Percentiles rank a stretch among this genome's conserved stretches.
Evolutionary conservation across 2,329 filamentous ascomycete genomes (phyloP).

Genomic region (Sclerotinia sclerotiorum): DNA sequence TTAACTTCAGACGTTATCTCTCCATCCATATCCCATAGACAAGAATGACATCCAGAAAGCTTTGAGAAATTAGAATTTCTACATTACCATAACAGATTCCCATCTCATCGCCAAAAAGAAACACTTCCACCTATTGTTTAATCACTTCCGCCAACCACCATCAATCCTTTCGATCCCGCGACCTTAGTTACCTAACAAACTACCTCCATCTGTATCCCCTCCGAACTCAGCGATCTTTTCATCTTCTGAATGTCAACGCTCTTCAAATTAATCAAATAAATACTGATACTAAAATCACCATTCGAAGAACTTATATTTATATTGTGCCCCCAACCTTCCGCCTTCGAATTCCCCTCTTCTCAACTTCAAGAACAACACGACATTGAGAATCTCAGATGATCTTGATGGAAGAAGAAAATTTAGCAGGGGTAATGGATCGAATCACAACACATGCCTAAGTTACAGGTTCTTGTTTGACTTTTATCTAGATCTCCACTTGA

Average conservation of each 20-base stretch:
- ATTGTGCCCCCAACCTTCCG: background rate
- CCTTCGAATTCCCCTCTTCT: background rate
- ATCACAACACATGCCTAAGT: background rate
- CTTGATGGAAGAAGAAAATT: background rate
- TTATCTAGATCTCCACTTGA: background rate
- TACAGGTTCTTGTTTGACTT: background rate
- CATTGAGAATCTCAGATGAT: background rate
- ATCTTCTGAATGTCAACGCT: background rate
- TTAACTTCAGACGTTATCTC: background rate
- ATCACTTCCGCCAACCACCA: background rate
- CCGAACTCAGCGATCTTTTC: background rate
- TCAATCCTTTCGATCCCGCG: background rate
- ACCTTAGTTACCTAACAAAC: background rate
- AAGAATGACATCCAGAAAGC: background rate
- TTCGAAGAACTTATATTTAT: background rate
- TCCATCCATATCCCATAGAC: background rate
- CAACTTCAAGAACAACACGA: background rate
- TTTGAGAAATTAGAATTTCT: background rate
- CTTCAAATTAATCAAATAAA: background rate
- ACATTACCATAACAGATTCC: background rate
- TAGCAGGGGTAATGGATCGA: background rate
- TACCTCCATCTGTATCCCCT: background rate
- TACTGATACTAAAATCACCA: background rate
- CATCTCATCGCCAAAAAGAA: background rate
- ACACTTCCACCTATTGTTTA: background rate